Percentiles rank a stretch among this genome's conserved stretches.
These are phyloP conservation scores for Yamadazyma dushanensis DNA, from an alignment of 1,139 yeast genomes.

Conservation along the genomic window DNA sequence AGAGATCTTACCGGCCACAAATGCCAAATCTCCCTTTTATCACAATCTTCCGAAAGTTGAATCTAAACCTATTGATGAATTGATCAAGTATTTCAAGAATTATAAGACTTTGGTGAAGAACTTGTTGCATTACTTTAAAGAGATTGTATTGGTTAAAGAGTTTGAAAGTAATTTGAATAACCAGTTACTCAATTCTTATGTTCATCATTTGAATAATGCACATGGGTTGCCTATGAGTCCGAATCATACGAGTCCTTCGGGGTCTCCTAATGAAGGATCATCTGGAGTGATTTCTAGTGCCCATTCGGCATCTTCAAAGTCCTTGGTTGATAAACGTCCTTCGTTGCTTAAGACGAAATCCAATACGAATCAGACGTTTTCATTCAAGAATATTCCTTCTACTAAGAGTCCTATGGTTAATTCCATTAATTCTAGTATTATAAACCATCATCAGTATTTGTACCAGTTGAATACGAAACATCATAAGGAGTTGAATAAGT, in stretches of 20 bases:
- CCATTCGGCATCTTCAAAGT: neutral
- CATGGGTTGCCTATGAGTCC: constrained; percentile 4
- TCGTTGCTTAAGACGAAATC: constrained; percentile 35
- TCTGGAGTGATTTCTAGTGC: neutral
- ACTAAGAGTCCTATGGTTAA: constrained; percentile 21
- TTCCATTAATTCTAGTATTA: constrained; percentile 34
- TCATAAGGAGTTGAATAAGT: constrained; percentile 34
- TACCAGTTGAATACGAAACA: constrained; percentile 31
- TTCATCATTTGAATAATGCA: constrained; percentile 2
- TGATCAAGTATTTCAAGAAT: constrained; percentile 58
- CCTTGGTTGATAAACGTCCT: constrained; percentile 22
- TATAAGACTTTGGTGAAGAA: constrained; percentile 73
- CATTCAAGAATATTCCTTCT: constrained; percentile 2
- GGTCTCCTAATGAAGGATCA: constrained; percentile 8
- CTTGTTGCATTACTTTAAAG: constrained; percentile 59
- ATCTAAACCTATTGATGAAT: constrained; percentile 49
- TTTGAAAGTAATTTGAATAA: constrained; percentile 65
- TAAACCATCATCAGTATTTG: constrained; percentile 36
- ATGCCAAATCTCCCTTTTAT: constrained; percentile 41
- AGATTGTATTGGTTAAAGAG: constrained; percentile 63
- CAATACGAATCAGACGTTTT: constrained; percentile 12
- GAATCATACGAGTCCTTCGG: constrained; percentile 4
- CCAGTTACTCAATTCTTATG: constrained; percentile 54
- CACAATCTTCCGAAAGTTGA: constrained; percentile 40
- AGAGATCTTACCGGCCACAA: constrained; percentile 34